A percentile compares a stretch with the other conserved stretches of the same genome.
Evolutionary conservation across 1,284 basidiomycete species (phyloP).

Genomic region (Tetrapyrgos nigripes): DNA sequence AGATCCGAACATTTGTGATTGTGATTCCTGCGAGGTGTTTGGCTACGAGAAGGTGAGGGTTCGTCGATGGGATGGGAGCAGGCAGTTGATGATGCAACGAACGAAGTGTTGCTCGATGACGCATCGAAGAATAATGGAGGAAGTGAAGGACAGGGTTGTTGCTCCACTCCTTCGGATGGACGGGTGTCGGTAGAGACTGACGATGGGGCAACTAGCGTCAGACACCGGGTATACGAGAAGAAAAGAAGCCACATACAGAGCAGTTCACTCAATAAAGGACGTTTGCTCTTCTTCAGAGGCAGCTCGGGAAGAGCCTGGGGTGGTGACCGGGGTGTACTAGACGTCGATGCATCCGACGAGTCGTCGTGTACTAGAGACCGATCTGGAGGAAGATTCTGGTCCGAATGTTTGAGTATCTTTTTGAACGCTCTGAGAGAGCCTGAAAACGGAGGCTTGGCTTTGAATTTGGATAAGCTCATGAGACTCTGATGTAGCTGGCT

Average conservation of each 20-base stretch:
- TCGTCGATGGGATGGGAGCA: background rate
- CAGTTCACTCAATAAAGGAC: no score
- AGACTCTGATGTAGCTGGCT: no score
- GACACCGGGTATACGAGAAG: no score
- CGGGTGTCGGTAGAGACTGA: background rate
- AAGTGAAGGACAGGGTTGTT: background rate
- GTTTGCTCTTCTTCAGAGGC: no score
- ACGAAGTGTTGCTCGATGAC: background rate
- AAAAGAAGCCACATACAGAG: no score
- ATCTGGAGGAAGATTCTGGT: background rate
- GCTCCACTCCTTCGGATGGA: background rate
- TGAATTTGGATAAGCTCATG: background rate
- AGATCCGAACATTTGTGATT: background rate
- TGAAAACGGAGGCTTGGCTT: background rate
- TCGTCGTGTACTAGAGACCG: background rate
- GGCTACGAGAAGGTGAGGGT: no score
- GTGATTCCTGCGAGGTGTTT: background rate
- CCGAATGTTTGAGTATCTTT: background rate
- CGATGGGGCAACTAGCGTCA: background rate
- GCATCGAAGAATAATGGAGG: background rate
- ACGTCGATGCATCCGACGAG: background rate
- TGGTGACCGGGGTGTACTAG: no score
- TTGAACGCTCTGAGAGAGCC: background rate
- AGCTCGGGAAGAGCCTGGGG: background rate
- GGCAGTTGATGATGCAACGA: background rate